A percentile compares a stretch with the other conserved stretches of the same genome.
Evolutionary conservation across 768 basidiomycete genomes (phyloP).

Genomic region (Pulveroboletus sp.): DNA sequence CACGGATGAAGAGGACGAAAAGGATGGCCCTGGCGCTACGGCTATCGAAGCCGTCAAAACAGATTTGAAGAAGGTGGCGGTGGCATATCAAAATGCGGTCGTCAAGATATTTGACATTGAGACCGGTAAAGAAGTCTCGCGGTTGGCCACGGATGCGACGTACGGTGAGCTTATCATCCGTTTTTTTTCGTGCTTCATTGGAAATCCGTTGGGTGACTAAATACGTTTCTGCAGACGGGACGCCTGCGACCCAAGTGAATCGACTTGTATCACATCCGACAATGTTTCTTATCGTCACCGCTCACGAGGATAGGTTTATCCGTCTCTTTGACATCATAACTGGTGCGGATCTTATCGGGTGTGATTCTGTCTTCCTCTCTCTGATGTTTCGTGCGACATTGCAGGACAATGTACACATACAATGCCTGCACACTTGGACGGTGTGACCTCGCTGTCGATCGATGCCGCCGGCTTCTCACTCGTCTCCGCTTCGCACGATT

Average conservation of each 20-base stretch:
- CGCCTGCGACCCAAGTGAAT: constrained; percentile 77
- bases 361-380: background rate
- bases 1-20: constrained; percentile 41
- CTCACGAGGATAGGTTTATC: constrained; percentile 91
- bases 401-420: constrained; percentile 83
- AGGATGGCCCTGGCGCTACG: constrained; percentile 60
- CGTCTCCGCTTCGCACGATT: constrained; percentile 89
- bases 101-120: constrained; percentile 93
- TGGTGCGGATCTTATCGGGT: constrained; percentile 48
- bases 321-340: constrained; percentile 82
- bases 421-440: constrained; percentile 86
- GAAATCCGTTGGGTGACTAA: constrained; percentile 2
- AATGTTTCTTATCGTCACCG: constrained; percentile 81
- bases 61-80: constrained; percentile 81
- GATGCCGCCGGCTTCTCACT: constrained; percentile 84
- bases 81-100: constrained; percentile 84
- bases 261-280: constrained; percentile 87
- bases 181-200: background rate
- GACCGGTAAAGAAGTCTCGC: constrained; percentile 70
- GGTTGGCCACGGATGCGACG: constrained; percentile 53
- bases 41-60: constrained; percentile 78
- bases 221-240: constrained; percentile 49
- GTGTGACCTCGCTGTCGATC: constrained; percentile 86
- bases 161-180: constrained; percentile 41
- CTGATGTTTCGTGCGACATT: constrained; percentile 4